Evolutionary conservation across 441 rosid species (phyloP).

Genomic region (Eutrema salsugineum): DNA sequence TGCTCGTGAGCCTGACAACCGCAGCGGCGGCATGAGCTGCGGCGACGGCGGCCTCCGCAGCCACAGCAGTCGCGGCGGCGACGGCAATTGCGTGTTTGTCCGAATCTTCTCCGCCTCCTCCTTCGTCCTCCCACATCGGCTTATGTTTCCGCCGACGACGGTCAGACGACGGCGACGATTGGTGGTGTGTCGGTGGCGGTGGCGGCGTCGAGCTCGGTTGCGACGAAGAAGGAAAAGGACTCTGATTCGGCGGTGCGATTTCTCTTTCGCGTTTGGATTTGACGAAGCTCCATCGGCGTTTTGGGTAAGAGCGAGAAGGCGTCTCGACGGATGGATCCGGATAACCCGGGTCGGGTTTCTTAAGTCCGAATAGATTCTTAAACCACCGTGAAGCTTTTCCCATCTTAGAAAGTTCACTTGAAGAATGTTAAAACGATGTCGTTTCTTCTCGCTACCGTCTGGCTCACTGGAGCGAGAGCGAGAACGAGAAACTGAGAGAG

Average conservation of each 20-base stretch:
- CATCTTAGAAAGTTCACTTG: slow-evolving; percentile 32
- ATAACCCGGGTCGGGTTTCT: slow-evolving; percentile 42
- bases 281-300: slow-evolving; percentile 86
- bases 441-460: not conserved
- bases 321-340: slow-evolving; percentile 5
- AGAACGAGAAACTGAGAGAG: not conserved
- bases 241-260: not conserved
- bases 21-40: slow-evolving; percentile 80
- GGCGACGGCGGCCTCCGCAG: slow-evolving; percentile 69
- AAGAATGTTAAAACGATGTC: not conserved
- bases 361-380: slow-evolving; percentile 60
- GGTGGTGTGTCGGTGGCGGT: slow-evolving; percentile 2
- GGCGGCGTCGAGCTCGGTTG: slow-evolving; percentile 16
- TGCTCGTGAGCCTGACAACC: slow-evolving; percentile 63
- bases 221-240: not conserved
- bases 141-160: slow-evolving; percentile 13
- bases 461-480: not conserved
- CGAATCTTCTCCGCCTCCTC: slow-evolving; percentile 35
- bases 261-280: slow-evolving; percentile 63
- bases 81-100: slow-evolving; percentile 65
- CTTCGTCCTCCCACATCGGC: not conserved
- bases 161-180: slow-evolving; percentile 19
- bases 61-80: slow-evolving; percentile 80
- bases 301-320: slow-evolving; percentile 25
- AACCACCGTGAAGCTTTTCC: slow-evolving; percentile 86